Base-by-base conservation (phyloP, 1,284 basidiomycete genomes). In the Somion occarium region DNA sequence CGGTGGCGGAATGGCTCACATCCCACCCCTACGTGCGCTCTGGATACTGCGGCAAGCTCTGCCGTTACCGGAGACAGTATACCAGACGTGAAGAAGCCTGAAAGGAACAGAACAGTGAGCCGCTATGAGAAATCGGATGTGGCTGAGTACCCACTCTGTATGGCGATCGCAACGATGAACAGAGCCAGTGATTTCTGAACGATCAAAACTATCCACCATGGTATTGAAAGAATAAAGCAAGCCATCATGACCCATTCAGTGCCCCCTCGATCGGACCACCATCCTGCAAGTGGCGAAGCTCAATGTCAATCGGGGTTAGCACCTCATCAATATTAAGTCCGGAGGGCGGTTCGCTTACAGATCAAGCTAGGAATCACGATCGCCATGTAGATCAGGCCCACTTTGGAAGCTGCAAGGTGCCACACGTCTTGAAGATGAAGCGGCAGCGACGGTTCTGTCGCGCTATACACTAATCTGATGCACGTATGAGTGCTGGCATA, bases 381-480 rank as follows among this genome's bases (percentile, higher is more conserved):
- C 7, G 81, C 85, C 45, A 91, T 71, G 62, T 85, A 88, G 13
- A 90, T 75, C 9, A 91, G 60, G 2, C 90, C 89, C 20, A 90
- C 82, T 63, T 78, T 75, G 3, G 71, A 67, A 0, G 87, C 75
- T 56, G 78, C 63, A 50, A 86, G 76, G n/a, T 70, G 60, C 80
- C 85, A 92, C 0, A 79, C 63, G 2, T 64, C 62, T 56, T 84
- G 76, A 30, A 90, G 65, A 57, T 84, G 82, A 11, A 91, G 65
- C 0, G 88, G 83, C 22, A 91, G 68, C 1, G 84, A 75, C 3
- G 86, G 82, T 51, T 89, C 86, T 59, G 77, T 72, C 42, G 72
- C 72, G 20, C 72, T 78, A 52, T 73, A 77, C 1, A 80, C 64
- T 15, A 83, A 62, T 1, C 85, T 88, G 48, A 22, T 19, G 42